Percentiles rank a stretch among this genome's conserved stretches.
phyloP scores from a whole-genome alignment of 2,329 filamentous ascomycete genomes.

The Dryadomyces quercivorus region DNA sequence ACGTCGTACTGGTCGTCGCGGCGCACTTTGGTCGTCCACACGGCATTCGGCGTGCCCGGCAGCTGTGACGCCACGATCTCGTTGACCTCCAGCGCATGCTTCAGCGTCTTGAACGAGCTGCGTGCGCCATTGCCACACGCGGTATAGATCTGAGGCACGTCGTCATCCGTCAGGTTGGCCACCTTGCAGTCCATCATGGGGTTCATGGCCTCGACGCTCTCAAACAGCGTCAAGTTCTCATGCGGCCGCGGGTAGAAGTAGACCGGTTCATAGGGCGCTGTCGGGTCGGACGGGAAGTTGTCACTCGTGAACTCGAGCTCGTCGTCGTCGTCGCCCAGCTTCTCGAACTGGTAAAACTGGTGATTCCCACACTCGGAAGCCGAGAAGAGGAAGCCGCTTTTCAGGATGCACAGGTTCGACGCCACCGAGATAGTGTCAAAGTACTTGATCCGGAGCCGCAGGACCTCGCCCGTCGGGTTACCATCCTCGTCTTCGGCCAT shows the following conservation, averaged over 20 bases:
- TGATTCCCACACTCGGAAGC: conserved; percentile 89
- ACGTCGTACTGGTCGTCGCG: conserved; percentile 76
- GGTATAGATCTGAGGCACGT: conserved; percentile 92
- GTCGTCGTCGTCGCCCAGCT: conserved; percentile 88
- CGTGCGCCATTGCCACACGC: conserved; percentile 80
- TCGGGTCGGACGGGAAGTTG: conserved; percentile 64
- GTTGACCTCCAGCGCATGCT: conserved; percentile 84
- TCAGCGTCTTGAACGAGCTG: conserved; percentile 82
- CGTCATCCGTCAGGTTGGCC: conserved; percentile 79
- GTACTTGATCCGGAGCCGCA: conserved; percentile 83
- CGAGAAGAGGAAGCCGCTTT: conserved; percentile 89
- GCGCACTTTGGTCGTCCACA: conserved; percentile 90
- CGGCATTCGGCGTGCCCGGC: conserved; percentile 75
- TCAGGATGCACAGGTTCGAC: conserved; percentile 78
- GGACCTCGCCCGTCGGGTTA: conserved; percentile 69
- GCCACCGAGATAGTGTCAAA: conserved; percentile 93
- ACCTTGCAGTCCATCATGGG: conserved; percentile 86
- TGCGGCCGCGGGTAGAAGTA: conserved; percentile 74
- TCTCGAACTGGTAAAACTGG: conserved; percentile 93
- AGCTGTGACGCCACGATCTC: conserved; percentile 93
- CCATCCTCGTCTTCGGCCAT: conserved; percentile 74
- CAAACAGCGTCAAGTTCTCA: conserved; percentile 74
- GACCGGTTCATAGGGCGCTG: conserved; percentile 58
- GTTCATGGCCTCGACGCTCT: conserved; percentile 80
- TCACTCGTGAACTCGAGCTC: conserved; percentile 80